phyloP scores from a whole-genome alignment of 2,329 filamentous ascomycete genomes.

The Microdochium paspali region DNA sequence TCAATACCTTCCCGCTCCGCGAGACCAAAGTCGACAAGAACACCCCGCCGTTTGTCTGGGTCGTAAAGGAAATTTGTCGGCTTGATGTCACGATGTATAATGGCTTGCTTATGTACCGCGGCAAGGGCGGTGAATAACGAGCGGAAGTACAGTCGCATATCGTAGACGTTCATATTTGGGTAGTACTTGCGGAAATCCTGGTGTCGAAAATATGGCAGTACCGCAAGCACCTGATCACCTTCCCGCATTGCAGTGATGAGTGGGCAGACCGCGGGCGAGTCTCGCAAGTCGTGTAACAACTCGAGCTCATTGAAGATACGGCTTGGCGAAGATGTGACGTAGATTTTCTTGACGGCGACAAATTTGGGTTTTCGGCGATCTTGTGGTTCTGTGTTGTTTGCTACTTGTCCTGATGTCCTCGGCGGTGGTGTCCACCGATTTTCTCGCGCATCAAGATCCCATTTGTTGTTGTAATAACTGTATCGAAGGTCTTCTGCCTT shows the following conservation, averaged over 20 bases:
- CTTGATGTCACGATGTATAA: constrained; percentile 93
- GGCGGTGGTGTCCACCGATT: constrained; percentile 62
- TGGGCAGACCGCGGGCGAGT: constrained; percentile 80
- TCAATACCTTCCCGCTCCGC: constrained; percentile 78
- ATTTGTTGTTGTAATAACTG: constrained; percentile 73
- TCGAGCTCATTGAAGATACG: constrained; percentile 96
- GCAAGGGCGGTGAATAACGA: constrained; percentile 79
- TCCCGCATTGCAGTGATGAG: constrained; percentile 95
- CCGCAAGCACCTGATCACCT: constrained; percentile 88
- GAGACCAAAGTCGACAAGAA: constrained; percentile 97
- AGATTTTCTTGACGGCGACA: constrained; percentile 98
- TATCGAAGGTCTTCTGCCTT: constrained; percentile 93
- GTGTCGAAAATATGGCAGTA: constrained; percentile 92
- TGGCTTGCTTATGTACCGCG: constrained; percentile 73
- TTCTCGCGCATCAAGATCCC: constrained; percentile 64
- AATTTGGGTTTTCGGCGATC: constrained; percentile 54
- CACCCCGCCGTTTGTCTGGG: constrained; percentile 67
- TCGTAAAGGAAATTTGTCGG: constrained; percentile 97
- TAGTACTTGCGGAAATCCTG: constrained; percentile 94
- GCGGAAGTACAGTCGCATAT: constrained; percentile 84
- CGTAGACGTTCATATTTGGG: constrained; percentile 73
- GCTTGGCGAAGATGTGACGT: constrained; percentile 89
- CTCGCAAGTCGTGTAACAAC: constrained; percentile 76
- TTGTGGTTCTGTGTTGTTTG: constrained; percentile 23
- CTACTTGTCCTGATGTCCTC: constrained; percentile 37